phyloP scores from a whole-genome alignment of 2,329 filamentous ascomycete species.

The Calonectria ilicicola region DNA sequence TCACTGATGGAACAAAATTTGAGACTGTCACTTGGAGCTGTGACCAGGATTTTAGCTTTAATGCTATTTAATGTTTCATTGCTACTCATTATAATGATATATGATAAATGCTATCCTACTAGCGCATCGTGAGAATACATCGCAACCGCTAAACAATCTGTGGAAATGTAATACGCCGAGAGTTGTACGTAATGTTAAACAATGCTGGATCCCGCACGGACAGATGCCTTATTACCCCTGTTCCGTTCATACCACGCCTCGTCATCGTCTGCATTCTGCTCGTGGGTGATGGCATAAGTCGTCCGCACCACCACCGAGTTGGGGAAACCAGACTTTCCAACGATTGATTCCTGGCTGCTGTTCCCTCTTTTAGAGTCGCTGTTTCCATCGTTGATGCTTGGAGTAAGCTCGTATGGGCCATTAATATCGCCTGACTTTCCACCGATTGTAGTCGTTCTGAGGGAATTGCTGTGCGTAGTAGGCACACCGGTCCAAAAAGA shows the following conservation, averaged over 20 bases:
- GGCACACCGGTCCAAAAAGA: slow-evolving; percentile 23
- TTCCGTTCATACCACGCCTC: neutral
- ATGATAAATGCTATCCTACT: neutral
- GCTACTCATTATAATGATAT: neutral
- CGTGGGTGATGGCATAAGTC: slow-evolving; percentile 28
- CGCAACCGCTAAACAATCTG: neutral
- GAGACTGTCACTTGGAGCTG: no score
- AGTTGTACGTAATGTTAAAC: neutral
- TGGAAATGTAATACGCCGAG: neutral
- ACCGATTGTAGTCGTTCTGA: slow-evolving; percentile 4
- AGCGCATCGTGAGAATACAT: neutral
- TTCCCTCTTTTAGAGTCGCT: neutral
- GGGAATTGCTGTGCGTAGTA: neutral
- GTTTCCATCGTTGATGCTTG: slow-evolving; percentile 11
- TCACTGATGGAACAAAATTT: no score
- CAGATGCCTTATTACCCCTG: neutral
- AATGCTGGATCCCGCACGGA: neutral
- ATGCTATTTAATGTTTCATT: neutral
- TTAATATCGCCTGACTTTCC: slow-evolving; percentile 23
- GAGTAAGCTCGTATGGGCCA: slow-evolving; percentile 31
- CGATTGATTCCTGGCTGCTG: slow-evolving; percentile 32
- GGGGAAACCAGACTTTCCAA: slow-evolving; percentile 5
- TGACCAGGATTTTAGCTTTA: no score
- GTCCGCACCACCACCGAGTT: slow-evolving; percentile 28
- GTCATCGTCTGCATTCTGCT: neutral